A percentile compares a stretch with the other conserved stretches of the same genome.
These are phyloP conservation scores for Phytophthora cactorum DNA, from an alignment of 352 stramenopile genomes.

Conservation along the genomic window DNA sequence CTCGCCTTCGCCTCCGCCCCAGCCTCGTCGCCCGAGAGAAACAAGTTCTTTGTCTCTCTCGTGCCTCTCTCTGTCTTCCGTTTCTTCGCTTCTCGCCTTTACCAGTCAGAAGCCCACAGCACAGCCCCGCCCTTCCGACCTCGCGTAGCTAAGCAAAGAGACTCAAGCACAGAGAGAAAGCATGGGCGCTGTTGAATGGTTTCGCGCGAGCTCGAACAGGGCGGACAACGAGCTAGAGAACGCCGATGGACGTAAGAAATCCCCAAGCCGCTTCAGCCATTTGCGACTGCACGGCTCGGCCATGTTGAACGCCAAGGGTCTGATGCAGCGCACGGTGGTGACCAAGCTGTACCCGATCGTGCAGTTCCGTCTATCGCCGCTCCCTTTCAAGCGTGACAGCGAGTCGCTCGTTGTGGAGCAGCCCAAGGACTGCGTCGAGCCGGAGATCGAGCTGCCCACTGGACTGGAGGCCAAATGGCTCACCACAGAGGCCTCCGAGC, in stretches of 20 bases:
- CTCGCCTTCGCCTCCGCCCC: slow-evolving; percentile 11
- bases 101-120: background rate
- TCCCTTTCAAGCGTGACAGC: slow-evolving; percentile 37
- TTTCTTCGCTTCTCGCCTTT: slow-evolving; percentile 19
- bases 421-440: slow-evolving; percentile 6
- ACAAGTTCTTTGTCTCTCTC: slow-evolving; percentile 2
- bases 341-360: slow-evolving; percentile 56
- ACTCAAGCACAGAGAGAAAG: slow-evolving; percentile 34
- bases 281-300: slow-evolving; percentile 49
- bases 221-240: slow-evolving; percentile 12
- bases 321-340: slow-evolving; percentile 53
- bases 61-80: slow-evolving; percentile 29
- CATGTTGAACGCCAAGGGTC: slow-evolving; percentile 50
- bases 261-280: slow-evolving; percentile 35
- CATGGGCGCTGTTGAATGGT: slow-evolving; percentile 49
- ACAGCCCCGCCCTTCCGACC: background rate
- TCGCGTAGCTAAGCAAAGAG: slow-evolving; percentile 18
- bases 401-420: slow-evolving; percentile 4
- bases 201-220: slow-evolving; percentile 28
- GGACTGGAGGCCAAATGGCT: slow-evolving; percentile 48
- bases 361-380: slow-evolving; percentile 42
- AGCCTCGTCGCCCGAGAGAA: slow-evolving; percentile 15
- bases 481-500: slow-evolving; percentile 44
- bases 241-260: slow-evolving; percentile 4
- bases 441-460: slow-evolving; percentile 19